Conservation (phyloP, 2,329 filamentous ascomycete species). For the Onygenales sp. region DNA sequence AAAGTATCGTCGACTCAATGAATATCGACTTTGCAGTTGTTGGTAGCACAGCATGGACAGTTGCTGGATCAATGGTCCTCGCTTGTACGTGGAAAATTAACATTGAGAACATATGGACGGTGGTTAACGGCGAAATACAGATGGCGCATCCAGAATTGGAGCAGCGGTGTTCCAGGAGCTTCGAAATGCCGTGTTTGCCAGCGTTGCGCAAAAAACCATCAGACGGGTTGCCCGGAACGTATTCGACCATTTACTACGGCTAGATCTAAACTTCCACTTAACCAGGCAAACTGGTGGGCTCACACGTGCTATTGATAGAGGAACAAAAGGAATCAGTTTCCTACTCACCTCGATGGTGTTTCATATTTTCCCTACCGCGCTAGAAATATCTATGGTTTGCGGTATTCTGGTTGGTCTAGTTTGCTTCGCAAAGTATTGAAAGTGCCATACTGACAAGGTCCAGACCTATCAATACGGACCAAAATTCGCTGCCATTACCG, state of each 20-base stretch:
- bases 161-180: conserved; percentile 87
- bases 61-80: conserved; percentile 86
- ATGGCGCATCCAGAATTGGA: conserved; percentile 79
- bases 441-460: neutral
- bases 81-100: conserved; percentile 49
- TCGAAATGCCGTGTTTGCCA: conserved; percentile 92
- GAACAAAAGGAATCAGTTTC: conserved; percentile 98
- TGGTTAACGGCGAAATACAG: conserved; percentile 23
- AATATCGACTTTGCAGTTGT: conserved; percentile 83
- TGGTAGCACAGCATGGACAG: conserved; percentile 80
- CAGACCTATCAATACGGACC: conserved; percentile 87
- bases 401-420: conserved; percentile 59
- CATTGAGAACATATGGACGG: neutral
- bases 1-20: conserved; percentile 94
- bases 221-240: conserved; percentile 83
- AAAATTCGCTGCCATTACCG: conserved; percentile 85
- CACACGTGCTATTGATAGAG: conserved; percentile 87
- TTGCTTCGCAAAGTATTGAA: neutral
- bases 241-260: conserved; percentile 75
- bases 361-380: conserved; percentile 82
- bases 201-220: conserved; percentile 94
- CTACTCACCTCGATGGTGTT: conserved; percentile 97
- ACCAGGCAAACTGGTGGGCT: conserved; percentile 89
- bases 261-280: conserved; percentile 91
- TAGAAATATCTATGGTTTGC: conserved; percentile 93